Base-by-base conservation (phyloP, 1,284 basidiomycete genomes). In the Puccinia sorghi region DNA sequence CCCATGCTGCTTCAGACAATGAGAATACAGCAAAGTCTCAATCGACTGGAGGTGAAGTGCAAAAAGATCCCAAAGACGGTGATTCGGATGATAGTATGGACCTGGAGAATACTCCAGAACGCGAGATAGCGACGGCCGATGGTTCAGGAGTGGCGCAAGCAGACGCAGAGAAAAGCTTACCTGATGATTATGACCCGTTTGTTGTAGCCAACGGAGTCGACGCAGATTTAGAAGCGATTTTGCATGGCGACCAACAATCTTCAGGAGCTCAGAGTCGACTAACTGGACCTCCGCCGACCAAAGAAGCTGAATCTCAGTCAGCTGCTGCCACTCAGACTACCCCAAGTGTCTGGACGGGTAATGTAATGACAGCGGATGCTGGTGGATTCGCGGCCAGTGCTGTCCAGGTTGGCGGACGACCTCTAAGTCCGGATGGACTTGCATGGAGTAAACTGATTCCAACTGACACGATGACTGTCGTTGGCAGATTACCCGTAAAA, bases 331-430 rank as follows among this genome's bases (percentile, higher is more conserved):
- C 8, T 79, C 78, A 15, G 73, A 78, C 41, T 5, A 59, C 78
- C n/a, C 64, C 64, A 66, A 57, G 61, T 6, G 80, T 83, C 5
- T 84, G 83, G 83, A 56, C 75, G 20, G 83, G 83, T 2, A 81
- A 82, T 64, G 52, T 84, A 9, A 79, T 82, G 54, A 81, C 82
- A 0, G 80, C 81, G 12, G 83, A 83, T 4, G 83, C 83, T 56
- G 82, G 82, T 57, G 81, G 81, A 39, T 83, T 83, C 80, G 83
- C 83, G 8, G 74, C 80, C 20, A 59, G 74, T 41, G 80, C 80
- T 17, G 81, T 81, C 0, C 83, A 84, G 74, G 80, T 84, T 57
- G 83, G 81, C 41, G 83, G 83, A 1, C 80, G 82, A 20, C 80
- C 81, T 0, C 72, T 84, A 59, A 82, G 82, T 32, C 41, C 56